Base-by-base conservation (phyloP, 345 rosid species). In the Triadica sebifera region DNA sequence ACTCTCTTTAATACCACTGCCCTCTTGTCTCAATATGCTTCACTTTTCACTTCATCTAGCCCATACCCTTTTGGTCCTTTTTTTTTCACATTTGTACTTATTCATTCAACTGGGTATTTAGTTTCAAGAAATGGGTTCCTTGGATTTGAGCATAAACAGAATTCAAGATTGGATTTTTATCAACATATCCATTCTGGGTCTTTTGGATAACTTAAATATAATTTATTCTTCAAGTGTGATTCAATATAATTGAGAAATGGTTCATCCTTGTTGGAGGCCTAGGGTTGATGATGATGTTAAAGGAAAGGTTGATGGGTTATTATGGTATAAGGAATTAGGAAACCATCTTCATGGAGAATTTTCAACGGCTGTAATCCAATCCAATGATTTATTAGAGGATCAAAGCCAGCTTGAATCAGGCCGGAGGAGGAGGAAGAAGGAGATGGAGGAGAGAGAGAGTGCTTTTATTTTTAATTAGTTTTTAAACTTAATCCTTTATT, bases 351-450 rank as follows among this genome's bases (percentile, higher is more conserved):
- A 83, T 67, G 98, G 97, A 45, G 91, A 90, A 56, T 91, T 87
- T 74, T 90, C 97, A 0, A 88, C 87, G 97, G 98, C 94, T 22
- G 87, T 83, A 78, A 79, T 88, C 75, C 97, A 94, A 83, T 97
- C 96, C 77, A 94, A 94, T 50, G 67, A 45, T 77, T 61, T 67
- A 41, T 50, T 90, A 84, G 97, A 93, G 80, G 96, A 94, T 81
- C 97, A 87, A 69, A 87, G 93, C 85, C 98, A 90, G 78, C 80
- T 94, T 43, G 97, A 94, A 85, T 91, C 94, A 73, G 98, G 95
- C n/a, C 85, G n/a, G n/a, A n/a, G n/a, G n/a, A n/a, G n/a, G n/a
- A n/a, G n/a, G n/a, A n/a, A n/a, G n/a, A n/a, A n/a, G n/a, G n/a
- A n/a, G n/a, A n/a, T n/a, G n/a, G n/a, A n/a, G n/a, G n/a, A n/a